Base-by-base conservation (phyloP, 1,284 basidiomycete genomes). In the Cutaneotrichosporon sp. region DNA sequence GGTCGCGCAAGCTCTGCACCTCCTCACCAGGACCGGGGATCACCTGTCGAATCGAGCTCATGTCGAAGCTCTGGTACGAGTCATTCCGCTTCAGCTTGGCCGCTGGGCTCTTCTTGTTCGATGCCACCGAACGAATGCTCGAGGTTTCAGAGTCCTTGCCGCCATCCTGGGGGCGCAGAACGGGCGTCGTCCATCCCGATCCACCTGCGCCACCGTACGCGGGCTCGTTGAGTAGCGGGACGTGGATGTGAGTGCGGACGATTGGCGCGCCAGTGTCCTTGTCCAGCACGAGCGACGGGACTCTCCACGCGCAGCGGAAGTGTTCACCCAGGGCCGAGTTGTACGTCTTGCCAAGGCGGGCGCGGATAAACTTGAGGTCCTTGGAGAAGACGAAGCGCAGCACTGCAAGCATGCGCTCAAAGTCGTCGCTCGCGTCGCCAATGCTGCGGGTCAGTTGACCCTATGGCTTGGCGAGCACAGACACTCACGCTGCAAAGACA, bases 321-420 rank as follows among this genome's bases (percentile, higher is more conserved):
- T 95, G 90, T 79, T 96, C 92, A 74, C 91, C 92, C 0, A 96
- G 85, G 38, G 93, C 90, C 0, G 92, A 93, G 82, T 96, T 95
- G 84, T 97, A 98, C 0, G 95, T 93, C 79, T 98, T 97, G 84
- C 91, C 92, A 21, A 97, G 86, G 78, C 91, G 91, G 51, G 92
- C 91, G 64, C 90, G 87, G 64, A 97, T 85, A 72, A 93, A 96
- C 82, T 96, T 97, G 77, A 97, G 88, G 76, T 99, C 95, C 80
- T 97, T 97, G 59, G 92, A 91, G 78, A 95, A 93, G 11, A 88
- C 83, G 79, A 94, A 99, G 31, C 93, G 87, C 47, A 97, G 80
- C 10, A 91, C 89, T 42, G 92, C 90, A 30, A 98, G 84, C 89
- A 98, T 95, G 51, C 95, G 88, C 73, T 95, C 90, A 67, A 98